Conservation (phyloP, 495 filamentous ascomycete genomes). For the Neurospora cerealis region DNA sequence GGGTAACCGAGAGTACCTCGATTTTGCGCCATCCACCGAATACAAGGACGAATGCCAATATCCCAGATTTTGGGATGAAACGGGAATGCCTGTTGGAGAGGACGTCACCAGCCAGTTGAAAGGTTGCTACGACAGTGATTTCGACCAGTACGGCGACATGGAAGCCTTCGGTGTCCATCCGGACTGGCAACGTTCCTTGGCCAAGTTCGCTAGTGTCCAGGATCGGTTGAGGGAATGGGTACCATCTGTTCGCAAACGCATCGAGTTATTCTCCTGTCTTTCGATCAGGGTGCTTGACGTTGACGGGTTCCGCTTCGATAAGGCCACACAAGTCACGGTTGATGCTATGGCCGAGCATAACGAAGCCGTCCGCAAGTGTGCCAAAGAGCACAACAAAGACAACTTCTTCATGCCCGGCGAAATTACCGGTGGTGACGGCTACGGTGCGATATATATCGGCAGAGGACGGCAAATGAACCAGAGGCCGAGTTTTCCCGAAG, state of each 20-base stretch:
- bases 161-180: slow-evolving; percentile 60
- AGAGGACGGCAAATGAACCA: slow-evolving; percentile 48
- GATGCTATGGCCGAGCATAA: slow-evolving; percentile 54
- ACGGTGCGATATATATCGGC: slow-evolving; percentile 57
- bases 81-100: slow-evolving; percentile 39
- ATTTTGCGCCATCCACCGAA: slow-evolving; percentile 46
- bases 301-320: slow-evolving; percentile 60
- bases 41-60: slow-evolving; percentile 54
- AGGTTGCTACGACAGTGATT: slow-evolving; percentile 58
- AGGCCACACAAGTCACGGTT: slow-evolving; percentile 52
- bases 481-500: slow-evolving; percentile 36
- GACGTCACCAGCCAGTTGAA: slow-evolving; percentile 35
- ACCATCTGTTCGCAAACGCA: slow-evolving; percentile 46
- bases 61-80: slow-evolving; percentile 57
- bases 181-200: slow-evolving; percentile 53
- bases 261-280: slow-evolving; percentile 59
- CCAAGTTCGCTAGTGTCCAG: slow-evolving; percentile 65
- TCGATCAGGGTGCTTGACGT: slow-evolving; percentile 54
- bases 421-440: slow-evolving; percentile 52
- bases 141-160: slow-evolving; percentile 59
- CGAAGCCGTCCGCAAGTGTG: slow-evolving; percentile 43
- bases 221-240: slow-evolving; percentile 67
- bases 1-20: slow-evolving; percentile 44
- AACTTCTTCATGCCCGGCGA: slow-evolving; percentile 61
- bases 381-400: slow-evolving; percentile 43